phyloP scores from a whole-genome alignment of 1,284 basidiomycete genomes.

The Psilocybe mexicana region DNA sequence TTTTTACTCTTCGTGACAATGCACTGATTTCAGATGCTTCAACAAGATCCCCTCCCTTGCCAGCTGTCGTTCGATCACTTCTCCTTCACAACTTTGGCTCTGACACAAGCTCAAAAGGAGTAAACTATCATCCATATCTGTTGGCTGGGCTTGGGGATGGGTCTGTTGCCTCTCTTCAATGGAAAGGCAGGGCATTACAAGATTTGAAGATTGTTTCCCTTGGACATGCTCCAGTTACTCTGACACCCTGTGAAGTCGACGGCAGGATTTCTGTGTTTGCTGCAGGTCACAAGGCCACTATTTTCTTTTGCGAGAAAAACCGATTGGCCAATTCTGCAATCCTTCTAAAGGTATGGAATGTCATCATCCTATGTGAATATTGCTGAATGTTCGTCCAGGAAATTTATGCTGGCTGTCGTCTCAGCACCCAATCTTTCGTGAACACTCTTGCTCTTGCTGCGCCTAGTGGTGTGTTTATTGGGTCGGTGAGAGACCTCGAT shows the following conservation, averaged over 20 bases:
- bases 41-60: slow-evolving; percentile 44
- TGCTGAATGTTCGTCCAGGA: slow-evolving; percentile 45
- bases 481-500: slow-evolving; percentile 67
- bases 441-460: slow-evolving; percentile 63
- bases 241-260: slow-evolving; percentile 54
- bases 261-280: slow-evolving; percentile 61
- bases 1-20: slow-evolving; percentile 50
- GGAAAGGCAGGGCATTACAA: slow-evolving; percentile 46
- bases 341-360: slow-evolving; percentile 62
- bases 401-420: slow-evolving; percentile 51
- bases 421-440: slow-evolving; percentile 50
- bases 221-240: slow-evolving; percentile 67
- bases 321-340: slow-evolving; percentile 71
- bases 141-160: slow-evolving; percentile 84
- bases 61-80: slow-evolving; percentile 69
- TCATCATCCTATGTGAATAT: not conserved
- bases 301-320: slow-evolving; percentile 69
- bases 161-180: slow-evolving; percentile 62
- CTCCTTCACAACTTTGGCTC: slow-evolving; percentile 67
- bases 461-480: slow-evolving; percentile 58
- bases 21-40: slow-evolving; percentile 41
- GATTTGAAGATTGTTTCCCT: slow-evolving; percentile 63
- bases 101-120: slow-evolving; percentile 33
- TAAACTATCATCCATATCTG: slow-evolving; percentile 54
- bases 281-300: slow-evolving; percentile 59